Evolutionary conservation across 2,329 filamentous ascomycete species (phyloP), one percentile per base, ranked within the genome.

Genomic region (Aspergillus costaricaensis): DNA sequence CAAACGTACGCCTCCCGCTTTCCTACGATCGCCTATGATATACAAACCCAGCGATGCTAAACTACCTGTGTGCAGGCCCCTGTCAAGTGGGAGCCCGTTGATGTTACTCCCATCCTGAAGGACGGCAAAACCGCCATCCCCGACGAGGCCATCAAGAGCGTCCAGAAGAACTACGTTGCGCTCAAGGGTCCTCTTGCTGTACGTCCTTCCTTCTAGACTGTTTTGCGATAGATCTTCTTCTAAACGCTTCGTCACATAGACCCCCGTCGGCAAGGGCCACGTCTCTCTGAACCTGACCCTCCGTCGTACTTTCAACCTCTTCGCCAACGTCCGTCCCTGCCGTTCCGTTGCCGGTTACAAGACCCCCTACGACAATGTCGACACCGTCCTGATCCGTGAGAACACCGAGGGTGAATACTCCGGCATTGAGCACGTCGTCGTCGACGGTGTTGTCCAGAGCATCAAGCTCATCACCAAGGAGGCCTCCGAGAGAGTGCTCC

Each of bases 371-470:
- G 94, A 98, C 79, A 87, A 91, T 73, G 95, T 99, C 76, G 91
- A 99, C 82, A 97, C 93, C 41, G 92, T 97, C 74, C 85, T 99
- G 76, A 98, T 99, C 82, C 91, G 95, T 81, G 95, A 99, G 85
- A 99, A 99, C 86, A 98, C 95, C 70, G 95, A 98, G 87, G 95
- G 95, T 79, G 95, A 98, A 85, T 99, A 99, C 88, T 96, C 92
- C 44, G 95, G 95, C 65, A 98, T 99, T 73, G 95, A 99, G 86
- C 95, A 99, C 83, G 88, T 97, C 61, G 95, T 98, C 36, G 92
- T 98, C 23, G 93, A 98, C 72, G 95, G 95, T 70, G 95, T 99
- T 54, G 95, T 99, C 27, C 95, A 99, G 86, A 94, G 89, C 84
- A 99, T 99, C 83, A 99, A 99, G 88, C 91, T 99, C 78, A 99